Percentiles rank a stretch among this genome's conserved stretches.
Conservation (phyloP, 768 basidiomycete species). For the Mycena crocata region DNA sequence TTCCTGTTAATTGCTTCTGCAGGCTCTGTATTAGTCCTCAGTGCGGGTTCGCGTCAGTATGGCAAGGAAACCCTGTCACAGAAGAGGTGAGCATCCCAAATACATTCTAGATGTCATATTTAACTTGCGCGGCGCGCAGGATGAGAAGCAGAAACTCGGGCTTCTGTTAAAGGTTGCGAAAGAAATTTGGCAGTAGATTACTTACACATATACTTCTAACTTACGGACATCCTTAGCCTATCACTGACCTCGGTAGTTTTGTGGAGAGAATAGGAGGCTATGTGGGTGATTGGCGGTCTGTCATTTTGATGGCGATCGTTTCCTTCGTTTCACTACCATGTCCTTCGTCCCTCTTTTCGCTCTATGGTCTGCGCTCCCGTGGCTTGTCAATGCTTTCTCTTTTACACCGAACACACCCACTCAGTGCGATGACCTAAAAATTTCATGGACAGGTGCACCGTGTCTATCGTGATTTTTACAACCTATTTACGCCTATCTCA, state of each 20-base stretch:
- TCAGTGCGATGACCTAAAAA: constrained; percentile 69
- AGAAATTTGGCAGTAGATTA: constrained; percentile 54
- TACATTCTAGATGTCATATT: constrained; percentile 8
- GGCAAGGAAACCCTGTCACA: constrained; percentile 67
- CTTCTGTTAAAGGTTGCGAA: constrained; percentile 59
- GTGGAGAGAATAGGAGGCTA: neutral
- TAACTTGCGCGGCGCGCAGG: constrained; percentile 45
- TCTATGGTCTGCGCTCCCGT: constrained; percentile 23
- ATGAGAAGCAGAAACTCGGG: constrained; percentile 60
- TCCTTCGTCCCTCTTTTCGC: constrained; percentile 19
- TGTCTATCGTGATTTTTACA: constrained; percentile 12
- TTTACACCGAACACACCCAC: constrained; percentile 58
- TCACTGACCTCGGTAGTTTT: too few relatives aligned
- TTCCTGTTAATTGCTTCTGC: constrained; percentile 15
- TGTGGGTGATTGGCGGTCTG: too few relatives aligned
- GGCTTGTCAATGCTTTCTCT: constrained; percentile 54
- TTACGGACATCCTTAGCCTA: too few relatives aligned
- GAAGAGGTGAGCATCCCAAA: constrained; percentile 52
- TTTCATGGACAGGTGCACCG: constrained; percentile 41
- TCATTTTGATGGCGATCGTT: neutral
- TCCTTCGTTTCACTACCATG: constrained; percentile 21
- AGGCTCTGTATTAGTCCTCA: constrained; percentile 70
- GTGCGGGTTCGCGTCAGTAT: constrained; percentile 71
- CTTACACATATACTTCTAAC: neutral
- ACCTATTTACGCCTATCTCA: neutral